Conservation (phyloP, 192 early-diverging fungal genomes). For the Coemansia sp. region DNA sequence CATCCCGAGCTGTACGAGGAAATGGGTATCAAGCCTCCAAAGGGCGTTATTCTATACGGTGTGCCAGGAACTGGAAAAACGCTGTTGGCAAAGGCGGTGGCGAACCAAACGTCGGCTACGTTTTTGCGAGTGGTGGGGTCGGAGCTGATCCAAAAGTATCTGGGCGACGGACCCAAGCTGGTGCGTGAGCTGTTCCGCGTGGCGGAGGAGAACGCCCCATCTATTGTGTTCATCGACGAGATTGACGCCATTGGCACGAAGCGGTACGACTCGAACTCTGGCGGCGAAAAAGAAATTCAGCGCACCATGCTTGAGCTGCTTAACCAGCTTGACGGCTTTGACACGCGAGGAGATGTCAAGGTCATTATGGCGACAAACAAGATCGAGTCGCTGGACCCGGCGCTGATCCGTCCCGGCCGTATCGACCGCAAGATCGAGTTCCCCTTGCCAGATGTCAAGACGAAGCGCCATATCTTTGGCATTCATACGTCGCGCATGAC, state of each 20-base stretch:
- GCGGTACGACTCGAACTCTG: constrained; percentile 91
- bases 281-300: constrained; percentile 84
- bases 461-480: constrained; percentile 95
- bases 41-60: constrained; percentile 96
- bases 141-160: constrained; percentile 98
- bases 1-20: constrained; percentile 97
- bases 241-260: constrained; percentile 82
- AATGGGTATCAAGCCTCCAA: constrained; percentile 98
- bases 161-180: constrained; percentile 97
- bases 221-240: constrained; percentile 79
- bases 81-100: constrained; percentile 84
- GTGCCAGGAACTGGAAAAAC: constrained; percentile 70
- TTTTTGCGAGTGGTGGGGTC: constrained; percentile 97
- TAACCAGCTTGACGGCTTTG: constrained; percentile 98
- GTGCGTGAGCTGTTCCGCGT: constrained; percentile 97
- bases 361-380: constrained; percentile 99
- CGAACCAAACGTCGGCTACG: constrained; percentile 96
- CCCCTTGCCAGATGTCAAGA: constrained; percentile 94
- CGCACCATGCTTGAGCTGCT: constrained; percentile 66
- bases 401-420: constrained; percentile 93
- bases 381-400: constrained; percentile 96
- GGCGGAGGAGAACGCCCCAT: constrained; percentile 93
- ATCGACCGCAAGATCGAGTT: constrained; percentile 99
- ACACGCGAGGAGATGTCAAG: constrained; percentile 93
- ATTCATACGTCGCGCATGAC: constrained; percentile 96